Evolutionary conservation across 2,329 filamentous ascomycete genomes (phyloP), one percentile per base, ranked within the genome.

Genomic region (Cladophialophora psammophila): DNA sequence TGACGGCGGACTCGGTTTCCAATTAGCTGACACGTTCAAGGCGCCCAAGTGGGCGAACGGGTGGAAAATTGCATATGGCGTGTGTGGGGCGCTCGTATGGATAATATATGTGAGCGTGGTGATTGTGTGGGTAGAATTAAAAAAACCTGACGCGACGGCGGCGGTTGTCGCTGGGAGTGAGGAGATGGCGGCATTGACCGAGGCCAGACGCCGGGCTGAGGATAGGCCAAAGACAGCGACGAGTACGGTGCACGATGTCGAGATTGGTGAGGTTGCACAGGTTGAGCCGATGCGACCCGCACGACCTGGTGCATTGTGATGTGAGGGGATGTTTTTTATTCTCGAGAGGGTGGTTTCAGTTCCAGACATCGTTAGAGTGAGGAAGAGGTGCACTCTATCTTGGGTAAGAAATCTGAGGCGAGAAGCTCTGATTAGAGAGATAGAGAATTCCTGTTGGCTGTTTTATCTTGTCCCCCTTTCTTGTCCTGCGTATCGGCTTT

Each of bases 1-100:
- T 72, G 87, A 87, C 71, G 86, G 84, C 13, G 85, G 84, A 0
- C 74, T 87, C 1, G 86, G 86, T 0, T 80, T 87, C 45, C 63
- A 63, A 42, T 58, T 67, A 9, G 66, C 68, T 2, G 57, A 54
- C 12, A 60, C 65, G 1, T 36, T 67, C 9, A 54, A 56, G 4
- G 67, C 42, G 1, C 55, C 36, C 6, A 34, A 66, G 31, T 68
- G 60, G 65, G 55, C 62, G 5, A 40, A 40, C n/a, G 58, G 63
- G 12, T 64, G 65, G 9, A 65, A 61, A 34, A 56, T 68, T 48
- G 59, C 50, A 8, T 70, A 70, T 20, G 68, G 68, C 10, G 60
- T 59, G 12, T 31, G 66, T 5, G 68, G 66, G 6, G 54, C 48
- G 7, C 9, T 70, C 3, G 57, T 70, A 1, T 71, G 64, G 64